phyloP scores from a whole-genome alignment of 805 yeast species.

The Saturnispora hagleri region DNA sequence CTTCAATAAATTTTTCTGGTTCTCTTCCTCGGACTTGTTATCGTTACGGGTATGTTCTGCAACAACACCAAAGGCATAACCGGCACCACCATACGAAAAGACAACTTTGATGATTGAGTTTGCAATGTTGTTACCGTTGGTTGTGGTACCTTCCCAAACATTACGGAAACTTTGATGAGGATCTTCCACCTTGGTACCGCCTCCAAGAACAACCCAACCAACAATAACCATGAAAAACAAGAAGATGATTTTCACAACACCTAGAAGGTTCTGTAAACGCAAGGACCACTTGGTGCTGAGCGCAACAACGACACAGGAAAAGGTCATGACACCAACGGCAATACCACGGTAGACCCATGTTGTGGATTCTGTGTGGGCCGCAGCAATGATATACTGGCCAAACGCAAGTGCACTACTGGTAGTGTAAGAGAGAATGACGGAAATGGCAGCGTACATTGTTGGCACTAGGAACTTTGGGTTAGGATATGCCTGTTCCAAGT shows the following conservation, averaged over 20 bases:
- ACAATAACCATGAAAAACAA: slow-evolving; percentile 61
- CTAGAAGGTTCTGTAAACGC: slow-evolving; percentile 54
- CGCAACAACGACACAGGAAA: slow-evolving; percentile 58
- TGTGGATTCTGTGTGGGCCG: slow-evolving; percentile 58
- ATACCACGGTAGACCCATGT: slow-evolving; percentile 73
- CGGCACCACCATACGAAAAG: slow-evolving; percentile 35
- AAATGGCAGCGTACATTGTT: slow-evolving; percentile 58
- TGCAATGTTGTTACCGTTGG: slow-evolving; percentile 34
- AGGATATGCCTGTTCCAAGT: slow-evolving; percentile 60
- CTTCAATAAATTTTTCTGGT: slow-evolving; percentile 33
- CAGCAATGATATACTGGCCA: slow-evolving; percentile 68
- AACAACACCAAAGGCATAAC: slow-evolving; percentile 32
- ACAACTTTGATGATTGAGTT: slow-evolving; percentile 36
- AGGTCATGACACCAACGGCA: slow-evolving; percentile 65
- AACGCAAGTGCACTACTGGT: slow-evolving; percentile 47
- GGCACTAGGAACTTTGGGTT: slow-evolving; percentile 64
- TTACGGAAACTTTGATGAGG: slow-evolving; percentile 24
- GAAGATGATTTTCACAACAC: slow-evolving; percentile 65
- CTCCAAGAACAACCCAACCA: slow-evolving; percentile 83
- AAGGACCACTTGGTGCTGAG: slow-evolving; percentile 59
- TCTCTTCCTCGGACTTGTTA: slow-evolving; percentile 36
- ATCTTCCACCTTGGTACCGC: slow-evolving; percentile 37
- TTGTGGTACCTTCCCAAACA: slow-evolving; percentile 27
- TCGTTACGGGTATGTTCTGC: slow-evolving; percentile 35
- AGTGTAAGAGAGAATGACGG: slow-evolving; percentile 76